Conservation (phyloP, 768 basidiomycete species). For the Botryobasidium botryosum region DNA sequence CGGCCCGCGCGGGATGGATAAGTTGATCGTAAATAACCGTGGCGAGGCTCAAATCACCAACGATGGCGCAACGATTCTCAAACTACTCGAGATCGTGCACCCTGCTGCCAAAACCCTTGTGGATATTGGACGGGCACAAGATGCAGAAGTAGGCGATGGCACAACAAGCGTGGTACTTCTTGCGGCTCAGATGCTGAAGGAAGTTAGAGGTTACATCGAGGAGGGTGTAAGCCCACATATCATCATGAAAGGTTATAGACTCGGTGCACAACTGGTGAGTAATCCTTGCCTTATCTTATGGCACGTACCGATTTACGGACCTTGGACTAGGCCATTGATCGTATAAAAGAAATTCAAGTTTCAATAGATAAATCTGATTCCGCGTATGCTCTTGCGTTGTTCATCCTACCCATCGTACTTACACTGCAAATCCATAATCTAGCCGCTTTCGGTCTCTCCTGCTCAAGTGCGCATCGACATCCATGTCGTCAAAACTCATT, state of each 20-base stretch:
- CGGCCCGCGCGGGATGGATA: slow-evolving; percentile 99
- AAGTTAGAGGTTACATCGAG: slow-evolving; percentile 79
- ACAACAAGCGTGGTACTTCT: slow-evolving; percentile 92
- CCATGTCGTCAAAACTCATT: slow-evolving; percentile 99
- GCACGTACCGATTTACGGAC: neutral
- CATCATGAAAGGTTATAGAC: slow-evolving; percentile 91
- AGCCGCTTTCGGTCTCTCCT: slow-evolving; percentile 89
- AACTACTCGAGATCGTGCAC: slow-evolving; percentile 93
- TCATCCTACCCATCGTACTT: neutral
- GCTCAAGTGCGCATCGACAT: slow-evolving; percentile 91
- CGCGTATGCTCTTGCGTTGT: slow-evolving; percentile 42
- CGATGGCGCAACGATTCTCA: slow-evolving; percentile 97
- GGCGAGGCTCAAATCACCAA: slow-evolving; percentile 98
- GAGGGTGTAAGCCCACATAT: slow-evolving; percentile 95
- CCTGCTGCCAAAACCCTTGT: slow-evolving; percentile 96
- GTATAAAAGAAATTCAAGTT: slow-evolving; percentile 80
- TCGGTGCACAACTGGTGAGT: slow-evolving; percentile 70
- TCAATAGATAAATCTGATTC: slow-evolving; percentile 79
- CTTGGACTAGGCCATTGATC: slow-evolving; percentile 49
- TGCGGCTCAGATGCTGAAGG: slow-evolving; percentile 87
- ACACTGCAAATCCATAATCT: slow-evolving; percentile 9
- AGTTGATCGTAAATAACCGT: slow-evolving; percentile 82
- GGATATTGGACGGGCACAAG: slow-evolving; percentile 95
- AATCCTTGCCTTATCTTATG: slow-evolving; percentile 1
- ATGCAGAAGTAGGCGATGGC: slow-evolving; percentile 96